Evolutionary conservation across 345 rosid genomes (phyloP).

Genomic region (Brassica incana): DNA sequence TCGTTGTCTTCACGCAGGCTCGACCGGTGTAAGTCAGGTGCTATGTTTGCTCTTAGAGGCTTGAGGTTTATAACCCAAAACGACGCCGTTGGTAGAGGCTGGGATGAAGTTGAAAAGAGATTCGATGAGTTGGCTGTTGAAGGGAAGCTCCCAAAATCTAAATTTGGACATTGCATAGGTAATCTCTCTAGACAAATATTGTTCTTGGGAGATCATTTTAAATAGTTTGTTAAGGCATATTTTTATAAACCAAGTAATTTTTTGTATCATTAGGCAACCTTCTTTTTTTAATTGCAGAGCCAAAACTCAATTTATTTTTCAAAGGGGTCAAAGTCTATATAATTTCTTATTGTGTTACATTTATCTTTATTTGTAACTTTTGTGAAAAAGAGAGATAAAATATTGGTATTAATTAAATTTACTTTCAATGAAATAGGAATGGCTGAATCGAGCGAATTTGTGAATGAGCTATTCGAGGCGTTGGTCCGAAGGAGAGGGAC

Average conservation of each 20-base stretch:
- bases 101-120: conserved; percentile 60
- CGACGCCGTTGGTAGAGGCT: conserved; percentile 51
- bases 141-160: conserved; percentile 57
- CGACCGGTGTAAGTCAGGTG: conserved; percentile 65
- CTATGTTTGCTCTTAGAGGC: conserved; percentile 66
- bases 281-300: neutral
- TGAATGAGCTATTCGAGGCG: conserved; percentile 59
- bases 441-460: conserved; percentile 74
- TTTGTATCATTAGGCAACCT: neutral
- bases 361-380: neutral
- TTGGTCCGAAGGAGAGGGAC: conserved; percentile 66
- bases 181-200: neutral
- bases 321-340: neutral
- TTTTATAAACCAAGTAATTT: neutral
- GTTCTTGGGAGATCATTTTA: neutral
- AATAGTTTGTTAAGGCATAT: neutral
- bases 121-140: conserved; percentile 52
- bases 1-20: conserved; percentile 31
- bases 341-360: neutral
- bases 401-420: neutral
- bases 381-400: neutral
- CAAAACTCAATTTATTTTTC: neutral
- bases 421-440: conserved; percentile 50
- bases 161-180: conserved; percentile 81
- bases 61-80: conserved; percentile 56